Evolutionary conservation across 2,329 filamentous ascomycete genomes (phyloP), one percentile per base, ranked within the genome.

Genomic region (Allantophomopsis cytisporea): DNA sequence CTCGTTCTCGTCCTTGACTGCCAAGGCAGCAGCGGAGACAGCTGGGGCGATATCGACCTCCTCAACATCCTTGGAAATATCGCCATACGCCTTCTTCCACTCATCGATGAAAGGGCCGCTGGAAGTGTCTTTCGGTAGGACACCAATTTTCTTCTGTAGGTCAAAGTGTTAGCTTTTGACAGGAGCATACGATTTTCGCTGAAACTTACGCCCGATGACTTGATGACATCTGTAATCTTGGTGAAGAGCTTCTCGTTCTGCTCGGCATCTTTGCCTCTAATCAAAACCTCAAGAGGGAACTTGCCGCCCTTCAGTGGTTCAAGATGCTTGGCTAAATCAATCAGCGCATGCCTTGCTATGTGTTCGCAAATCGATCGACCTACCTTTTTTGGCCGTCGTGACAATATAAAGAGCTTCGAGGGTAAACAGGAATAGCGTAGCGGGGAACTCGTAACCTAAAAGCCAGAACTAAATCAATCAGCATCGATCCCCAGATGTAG

Each of bases 371-470:
- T 31, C 33, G 31, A 37, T 33, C 21, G 13, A 23, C 15, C 20
- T 58, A 94, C 87, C 89, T 76, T 98, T 98, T 66, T 98, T 98
- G 43, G 85, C 81, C 5, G 91, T 98, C 6, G 91, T 98, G 48
- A 98, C 78, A 43, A 96, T 81, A 63, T 91, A 93, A 51, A 96
- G 70, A 36, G 78, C 77, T 45, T 96, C 91, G 44, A 80, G 66
- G 1, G 89, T 96, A 59, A 98, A 79, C 39, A 98, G 72, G 69
- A 98, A 86, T 47, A 98, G 69, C 0, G 91, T 98, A 31, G 89
- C 88, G 28, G 91, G 91, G 56, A 98, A 98, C 60, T 98, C 91
- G 68, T 98, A 98, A 53, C 91, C 91, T 45, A 98, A 75, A 40
- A 98, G 72, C 93, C 93, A 98, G 63, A 96, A 94, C 88, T 95